Conservation (phyloP, 768 basidiomycete species). For the Phaffia tasmanica region DNA sequence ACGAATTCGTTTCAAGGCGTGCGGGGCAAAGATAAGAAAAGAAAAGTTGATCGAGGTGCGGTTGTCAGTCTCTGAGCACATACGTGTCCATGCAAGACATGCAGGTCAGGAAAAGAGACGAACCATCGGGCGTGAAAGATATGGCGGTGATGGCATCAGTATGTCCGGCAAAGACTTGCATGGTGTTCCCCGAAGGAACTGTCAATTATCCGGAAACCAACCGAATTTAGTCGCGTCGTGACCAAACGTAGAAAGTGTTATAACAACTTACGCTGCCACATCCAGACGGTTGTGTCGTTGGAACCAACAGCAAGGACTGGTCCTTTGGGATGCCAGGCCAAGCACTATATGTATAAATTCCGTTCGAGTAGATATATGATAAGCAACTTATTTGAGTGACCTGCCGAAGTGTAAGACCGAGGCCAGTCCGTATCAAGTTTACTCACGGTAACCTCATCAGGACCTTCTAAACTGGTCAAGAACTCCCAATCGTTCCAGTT, state of each 20-base stretch:
- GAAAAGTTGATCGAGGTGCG: conserved; percentile 8
- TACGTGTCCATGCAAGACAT: background rate
- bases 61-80: background rate
- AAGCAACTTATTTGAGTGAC: too few relatives aligned
- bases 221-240: background rate
- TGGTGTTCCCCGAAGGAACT: conserved; percentile 91
- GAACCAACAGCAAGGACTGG: conserved; percentile 77
- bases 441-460: conserved; percentile 87
- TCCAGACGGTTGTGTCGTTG: conserved; percentile 86
- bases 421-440: background rate
- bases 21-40: background rate
- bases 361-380: background rate
- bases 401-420: background rate
- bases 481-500: conserved; percentile 82
- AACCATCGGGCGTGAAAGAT: conserved; percentile 82
- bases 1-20: background rate
- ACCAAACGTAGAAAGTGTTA: conserved; percentile 6
- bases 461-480: conserved; percentile 79
- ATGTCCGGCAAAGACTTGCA: conserved; percentile 94
- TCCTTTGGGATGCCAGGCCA: conserved; percentile 95
- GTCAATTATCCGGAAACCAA: conserved; percentile 4
- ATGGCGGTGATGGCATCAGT: conserved; percentile 72
- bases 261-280: conserved; percentile 77
- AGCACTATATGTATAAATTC: conserved; percentile 49
- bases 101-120: conserved; percentile 14